Evolutionary conservation across 495 filamentous ascomycete genomes (phyloP).

Genomic region (Penicillium riverlandense): DNA sequence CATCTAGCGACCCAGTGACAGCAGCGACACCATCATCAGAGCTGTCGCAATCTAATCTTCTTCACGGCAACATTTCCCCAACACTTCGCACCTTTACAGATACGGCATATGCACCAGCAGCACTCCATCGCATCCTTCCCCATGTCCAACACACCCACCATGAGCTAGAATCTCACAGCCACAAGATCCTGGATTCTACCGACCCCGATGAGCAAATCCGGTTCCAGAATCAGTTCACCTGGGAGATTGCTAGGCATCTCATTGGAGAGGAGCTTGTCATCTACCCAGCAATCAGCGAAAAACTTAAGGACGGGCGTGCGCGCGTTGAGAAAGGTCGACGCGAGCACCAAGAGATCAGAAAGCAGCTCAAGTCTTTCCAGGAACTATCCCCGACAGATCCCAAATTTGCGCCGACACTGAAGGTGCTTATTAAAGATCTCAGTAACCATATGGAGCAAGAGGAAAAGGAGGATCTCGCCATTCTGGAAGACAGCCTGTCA

Average conservation of each 20-base stretch:
- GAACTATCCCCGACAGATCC: conserved; percentile 34
- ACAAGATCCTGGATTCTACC: conserved; percentile 42
- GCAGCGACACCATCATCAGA: background rate
- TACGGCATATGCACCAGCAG: conserved; percentile 1
- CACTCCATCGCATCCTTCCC: conserved; percentile 31
- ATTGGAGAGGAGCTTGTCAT: conserved; percentile 58
- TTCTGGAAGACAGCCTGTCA: conserved; percentile 40
- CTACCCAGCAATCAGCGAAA: conserved; percentile 56
- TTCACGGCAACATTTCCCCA: conserved; percentile 4
- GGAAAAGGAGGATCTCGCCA: conserved; percentile 46
- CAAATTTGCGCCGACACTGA: conserved; percentile 43
- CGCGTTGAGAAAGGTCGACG: conserved; percentile 48
- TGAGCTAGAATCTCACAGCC: conserved; percentile 48
- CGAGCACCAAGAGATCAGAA: conserved; percentile 55
- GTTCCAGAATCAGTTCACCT: conserved; percentile 59
- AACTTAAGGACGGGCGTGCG: conserved; percentile 40
- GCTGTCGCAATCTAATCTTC: background rate
- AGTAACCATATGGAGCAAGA: conserved; percentile 50
- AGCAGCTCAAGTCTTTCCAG: conserved; percentile 52
- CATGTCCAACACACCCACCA: conserved; percentile 54
- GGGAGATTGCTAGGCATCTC: conserved; percentile 58
- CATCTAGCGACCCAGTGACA: conserved; percentile 1
- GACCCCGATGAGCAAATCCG: conserved; percentile 42
- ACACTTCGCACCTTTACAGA: conserved; percentile 5
- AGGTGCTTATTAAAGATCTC: conserved; percentile 42